Percentiles rank a stretch among this genome's conserved stretches.
Conservation (phyloP, 148 eudicot species). For the Vaccinium corymbosum region DNA sequence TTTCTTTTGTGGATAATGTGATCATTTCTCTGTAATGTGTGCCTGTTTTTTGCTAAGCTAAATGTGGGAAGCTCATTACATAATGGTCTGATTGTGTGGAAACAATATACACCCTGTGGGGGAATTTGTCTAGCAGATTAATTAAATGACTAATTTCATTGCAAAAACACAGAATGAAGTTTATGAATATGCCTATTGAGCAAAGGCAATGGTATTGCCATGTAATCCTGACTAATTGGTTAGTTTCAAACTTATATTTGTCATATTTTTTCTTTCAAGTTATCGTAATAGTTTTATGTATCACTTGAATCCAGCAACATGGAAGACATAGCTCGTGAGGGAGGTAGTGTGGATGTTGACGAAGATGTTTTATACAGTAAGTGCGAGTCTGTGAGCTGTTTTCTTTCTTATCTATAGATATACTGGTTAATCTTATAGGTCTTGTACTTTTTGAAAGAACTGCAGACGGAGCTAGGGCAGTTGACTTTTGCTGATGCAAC, state of each 20-base stretch:
- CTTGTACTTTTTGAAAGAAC: constrained; percentile 46
- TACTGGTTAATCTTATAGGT: constrained; percentile 20
- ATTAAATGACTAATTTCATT: background rate
- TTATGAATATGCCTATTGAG: background rate
- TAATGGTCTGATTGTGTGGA: background rate
- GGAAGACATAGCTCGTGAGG: constrained; percentile 95
- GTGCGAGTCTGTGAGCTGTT: constrained; percentile 24
- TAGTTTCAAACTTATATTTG: background rate
- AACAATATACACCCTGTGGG: background rate
- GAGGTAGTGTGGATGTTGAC: constrained; percentile 79
- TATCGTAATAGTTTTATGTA: background rate
- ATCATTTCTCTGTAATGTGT: background rate
- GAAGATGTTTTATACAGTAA: constrained; percentile 72
- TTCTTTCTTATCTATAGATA: background rate
- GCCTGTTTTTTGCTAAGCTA: background rate
- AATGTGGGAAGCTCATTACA: background rate
- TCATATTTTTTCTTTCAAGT: background rate
- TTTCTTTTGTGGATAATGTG: background rate
- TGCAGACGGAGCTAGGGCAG: constrained; percentile 74
- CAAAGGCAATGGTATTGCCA: background rate
- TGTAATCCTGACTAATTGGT: background rate
- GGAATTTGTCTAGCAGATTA: background rate
- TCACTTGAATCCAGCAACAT: constrained; percentile 66
- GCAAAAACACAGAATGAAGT: background rate
- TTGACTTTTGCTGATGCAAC: constrained; percentile 39